Percentiles rank a stretch among this genome's conserved stretches.
Conservation (phyloP, 495 filamentous ascomycete genomes). For the Cairneyella variabilis region DNA sequence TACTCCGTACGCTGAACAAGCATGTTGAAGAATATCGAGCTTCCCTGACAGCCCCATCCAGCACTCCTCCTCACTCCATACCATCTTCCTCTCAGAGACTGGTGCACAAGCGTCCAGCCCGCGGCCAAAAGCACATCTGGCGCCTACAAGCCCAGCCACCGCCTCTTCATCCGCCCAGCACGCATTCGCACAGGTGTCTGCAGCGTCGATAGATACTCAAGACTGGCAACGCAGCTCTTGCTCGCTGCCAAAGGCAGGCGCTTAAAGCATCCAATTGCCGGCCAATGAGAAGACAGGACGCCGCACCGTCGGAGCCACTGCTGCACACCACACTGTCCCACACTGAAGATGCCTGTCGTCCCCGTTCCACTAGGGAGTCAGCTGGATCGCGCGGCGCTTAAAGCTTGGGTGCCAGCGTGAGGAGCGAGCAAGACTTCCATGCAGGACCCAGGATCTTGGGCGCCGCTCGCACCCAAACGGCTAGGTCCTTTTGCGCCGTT, state of each 20-base stretch:
- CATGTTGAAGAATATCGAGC: too few species aligned
- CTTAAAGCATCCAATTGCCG: not conserved
- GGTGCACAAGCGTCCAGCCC: too few species aligned
- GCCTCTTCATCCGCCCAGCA: not conserved
- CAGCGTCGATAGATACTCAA: not conserved
- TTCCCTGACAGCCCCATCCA: too few species aligned
- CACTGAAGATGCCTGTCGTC: not conserved
- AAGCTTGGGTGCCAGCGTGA: too few species aligned
- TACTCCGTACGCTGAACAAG: too few species aligned
- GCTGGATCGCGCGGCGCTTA: constrained; percentile 7
- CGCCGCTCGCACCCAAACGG: not conserved
- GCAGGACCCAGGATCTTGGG: constrained; percentile 10
- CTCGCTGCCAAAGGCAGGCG: not conserved
- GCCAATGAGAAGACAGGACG: not conserved
- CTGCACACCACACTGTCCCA: constrained; percentile 7
- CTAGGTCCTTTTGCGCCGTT: not conserved
- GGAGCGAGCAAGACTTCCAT: not conserved
- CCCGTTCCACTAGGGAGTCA: constrained; percentile 1
- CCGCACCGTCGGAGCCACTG: not conserved
- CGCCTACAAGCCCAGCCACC: too few species aligned
- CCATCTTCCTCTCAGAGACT: too few species aligned
- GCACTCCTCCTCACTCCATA: too few species aligned
- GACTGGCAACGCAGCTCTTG: not conserved
- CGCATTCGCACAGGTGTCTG: not conserved
- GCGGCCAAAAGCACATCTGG: too few species aligned